Evolutionary conservation across 1,139 yeast genomes (phyloP).

Genomic region (Meyerozyma guilliermondii): DNA sequence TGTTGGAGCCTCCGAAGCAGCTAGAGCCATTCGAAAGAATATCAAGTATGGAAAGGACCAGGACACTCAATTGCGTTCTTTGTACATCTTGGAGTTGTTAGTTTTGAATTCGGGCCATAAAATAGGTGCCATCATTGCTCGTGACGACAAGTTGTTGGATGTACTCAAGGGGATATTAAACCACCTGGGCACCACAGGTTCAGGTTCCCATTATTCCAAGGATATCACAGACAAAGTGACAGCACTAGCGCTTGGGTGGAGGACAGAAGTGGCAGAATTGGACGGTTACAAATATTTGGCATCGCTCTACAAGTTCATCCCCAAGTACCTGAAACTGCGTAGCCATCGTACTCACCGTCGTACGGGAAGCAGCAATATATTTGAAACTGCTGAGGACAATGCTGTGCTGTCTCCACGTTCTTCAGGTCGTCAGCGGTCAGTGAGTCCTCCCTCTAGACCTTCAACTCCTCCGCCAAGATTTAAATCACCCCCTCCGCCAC

Average conservation of each 20-base stretch:
- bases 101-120: slow-evolving; percentile 43
- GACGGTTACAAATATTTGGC: slow-evolving; percentile 34
- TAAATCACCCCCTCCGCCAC: slow-evolving; percentile 22
- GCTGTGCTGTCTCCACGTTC: slow-evolving; percentile 6
- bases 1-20: slow-evolving; percentile 8
- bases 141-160: slow-evolving; percentile 68
- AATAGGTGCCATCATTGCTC: slow-evolving; percentile 46
- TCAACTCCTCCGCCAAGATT: slow-evolving; percentile 5
- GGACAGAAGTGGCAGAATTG: slow-evolving; percentile 11
- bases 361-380: slow-evolving; percentile 10
- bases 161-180: slow-evolving; percentile 49
- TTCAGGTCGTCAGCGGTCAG: slow-evolving; percentile 6
- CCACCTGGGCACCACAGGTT: slow-evolving; percentile 17
- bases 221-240: slow-evolving; percentile 14
- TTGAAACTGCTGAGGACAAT: slow-evolving; percentile 9
- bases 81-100: slow-evolving; percentile 66
- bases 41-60: slow-evolving; percentile 14
- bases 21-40: slow-evolving; percentile 13
- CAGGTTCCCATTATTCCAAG: slow-evolving; percentile 11
- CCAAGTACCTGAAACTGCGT: slow-evolving; percentile 4
- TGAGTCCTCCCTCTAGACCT: slow-evolving; percentile 5
- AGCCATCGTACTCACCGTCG: slow-evolving; percentile 5
- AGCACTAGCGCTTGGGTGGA: slow-evolving; percentile 18
- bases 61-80: slow-evolving; percentile 23
- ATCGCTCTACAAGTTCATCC: slow-evolving; percentile 13